Percentiles rank a stretch among this genome's conserved stretches.
Evolutionary conservation across 371 early-diverging fungal genomes (phyloP).

Genomic region (Circinella umbellata): DNA sequence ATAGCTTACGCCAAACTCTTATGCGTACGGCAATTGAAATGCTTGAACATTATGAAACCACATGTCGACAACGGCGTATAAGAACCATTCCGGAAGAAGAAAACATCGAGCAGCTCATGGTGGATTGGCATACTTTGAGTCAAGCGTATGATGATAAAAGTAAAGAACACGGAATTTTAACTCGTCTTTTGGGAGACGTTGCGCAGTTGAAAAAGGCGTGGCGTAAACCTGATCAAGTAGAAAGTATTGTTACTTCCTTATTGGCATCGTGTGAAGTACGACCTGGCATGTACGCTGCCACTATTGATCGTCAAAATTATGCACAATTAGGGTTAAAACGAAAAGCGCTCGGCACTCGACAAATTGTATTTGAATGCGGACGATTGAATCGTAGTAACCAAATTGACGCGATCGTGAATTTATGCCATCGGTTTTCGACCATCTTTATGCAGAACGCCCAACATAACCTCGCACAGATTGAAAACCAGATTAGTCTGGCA

Average conservation of each 20-base stretch:
- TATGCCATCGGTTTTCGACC: constrained; percentile 30
- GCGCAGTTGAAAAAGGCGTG: constrained; percentile 23
- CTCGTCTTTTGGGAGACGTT: constrained; percentile 20
- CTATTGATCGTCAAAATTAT: constrained; percentile 31
- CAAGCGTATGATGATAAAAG: constrained; percentile 37
- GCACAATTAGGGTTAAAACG: constrained; percentile 27
- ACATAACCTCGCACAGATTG: constrained; percentile 33
- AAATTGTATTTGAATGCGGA: constrained; percentile 31
- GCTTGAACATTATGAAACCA: constrained; percentile 14
- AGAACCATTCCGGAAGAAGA: constrained; percentile 13
- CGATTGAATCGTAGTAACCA: constrained; percentile 23
- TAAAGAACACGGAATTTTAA: constrained; percentile 22
- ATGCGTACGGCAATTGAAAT: constrained; percentile 19
- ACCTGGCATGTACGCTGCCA: constrained; percentile 22
- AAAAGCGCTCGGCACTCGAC: constrained; percentile 23
- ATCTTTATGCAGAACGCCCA: constrained; percentile 36
- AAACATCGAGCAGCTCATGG: constrained; percentile 18
- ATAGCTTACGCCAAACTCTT: constrained; percentile 21
- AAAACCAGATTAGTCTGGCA: constrained; percentile 18
- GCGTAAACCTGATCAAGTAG: constrained; percentile 25
- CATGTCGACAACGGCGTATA: constrained; percentile 27
- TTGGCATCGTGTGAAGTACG: constrained; percentile 19
- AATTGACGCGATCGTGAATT: constrained; percentile 20
- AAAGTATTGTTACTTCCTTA: constrained; percentile 26
- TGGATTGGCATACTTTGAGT: constrained; percentile 34